Evolutionary conservation across 2,329 filamentous ascomycete genomes (phyloP).

Genomic region (Boeremia lycopersici): DNA sequence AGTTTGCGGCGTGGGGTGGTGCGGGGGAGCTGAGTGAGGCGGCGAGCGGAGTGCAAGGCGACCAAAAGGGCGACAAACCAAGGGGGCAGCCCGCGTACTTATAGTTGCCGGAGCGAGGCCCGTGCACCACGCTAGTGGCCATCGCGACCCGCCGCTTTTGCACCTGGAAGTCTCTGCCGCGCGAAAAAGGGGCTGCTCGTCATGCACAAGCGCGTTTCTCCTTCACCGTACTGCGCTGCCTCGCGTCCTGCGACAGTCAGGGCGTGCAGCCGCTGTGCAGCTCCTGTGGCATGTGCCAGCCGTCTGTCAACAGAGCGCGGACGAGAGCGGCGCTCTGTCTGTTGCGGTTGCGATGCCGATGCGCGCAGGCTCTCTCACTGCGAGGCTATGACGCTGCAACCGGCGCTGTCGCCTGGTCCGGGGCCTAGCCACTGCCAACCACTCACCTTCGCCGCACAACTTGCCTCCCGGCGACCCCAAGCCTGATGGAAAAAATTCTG

Average conservation of each 20-base stretch:
- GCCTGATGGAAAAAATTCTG: slow-evolving; percentile 22
- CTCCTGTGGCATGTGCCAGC: not conserved
- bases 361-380: slow-evolving; percentile 10
- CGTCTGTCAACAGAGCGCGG: not conserved
- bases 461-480: slow-evolving; percentile 23
- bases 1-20: slow-evolving; percentile 35
- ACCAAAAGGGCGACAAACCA: slow-evolving; percentile 35
- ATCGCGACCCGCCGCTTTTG: slow-evolving; percentile 28
- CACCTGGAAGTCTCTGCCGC: slow-evolving; percentile 34
- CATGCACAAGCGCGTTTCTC: slow-evolving; percentile 25
- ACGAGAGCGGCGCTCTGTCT: slow-evolving; percentile 14
- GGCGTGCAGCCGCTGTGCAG: slow-evolving; percentile 3
- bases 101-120: slow-evolving; percentile 23
- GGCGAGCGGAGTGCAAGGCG: slow-evolving; percentile 35
- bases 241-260: slow-evolving; percentile 17
- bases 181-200: slow-evolving; percentile 32
- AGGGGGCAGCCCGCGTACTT: slow-evolving; percentile 32
- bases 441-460: slow-evolving; percentile 33
- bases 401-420: slow-evolving; percentile 15
- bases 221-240: slow-evolving; percentile 20
- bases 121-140: slow-evolving; percentile 20
- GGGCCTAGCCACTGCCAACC: slow-evolving; percentile 23
- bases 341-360: slow-evolving; percentile 7
- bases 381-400: slow-evolving; percentile 32
- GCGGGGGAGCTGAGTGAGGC: slow-evolving; percentile 33